Conservation (phyloP, 2,329 filamentous ascomycete species). For the Aspergillus luchuensis region DNA sequence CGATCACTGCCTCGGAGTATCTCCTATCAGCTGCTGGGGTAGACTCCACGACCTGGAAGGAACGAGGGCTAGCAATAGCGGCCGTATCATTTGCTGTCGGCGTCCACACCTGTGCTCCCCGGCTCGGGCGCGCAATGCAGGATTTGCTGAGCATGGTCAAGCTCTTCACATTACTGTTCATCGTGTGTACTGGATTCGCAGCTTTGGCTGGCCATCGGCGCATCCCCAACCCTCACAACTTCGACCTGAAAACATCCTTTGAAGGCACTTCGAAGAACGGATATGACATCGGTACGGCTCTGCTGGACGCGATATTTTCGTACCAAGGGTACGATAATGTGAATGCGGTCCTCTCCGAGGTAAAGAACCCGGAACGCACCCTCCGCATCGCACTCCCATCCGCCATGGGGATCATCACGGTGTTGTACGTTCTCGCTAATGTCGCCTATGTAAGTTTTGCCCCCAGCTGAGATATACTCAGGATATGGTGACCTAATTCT, state of each 20-base stretch:
- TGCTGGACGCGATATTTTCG: slow-evolving; percentile 41
- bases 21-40: slow-evolving; percentile 28
- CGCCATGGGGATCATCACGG: slow-evolving; percentile 52
- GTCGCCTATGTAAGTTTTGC: slow-evolving; percentile 48
- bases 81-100: slow-evolving; percentile 39
- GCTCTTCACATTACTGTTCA: slow-evolving; percentile 47
- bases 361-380: slow-evolving; percentile 57
- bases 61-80: slow-evolving; percentile 31
- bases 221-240: slow-evolving; percentile 45
- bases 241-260: slow-evolving; percentile 32
- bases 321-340: slow-evolving; percentile 48
- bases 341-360: slow-evolving; percentile 50
- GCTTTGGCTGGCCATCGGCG: slow-evolving; percentile 39
- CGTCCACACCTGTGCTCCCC: slow-evolving; percentile 45
- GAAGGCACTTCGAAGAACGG: slow-evolving; percentile 23
- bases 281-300: slow-evolving; percentile 27
- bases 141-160: slow-evolving; percentile 51
- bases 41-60: slow-evolving; percentile 27
- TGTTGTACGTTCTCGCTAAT: slow-evolving; percentile 58
- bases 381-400: slow-evolving; percentile 56
- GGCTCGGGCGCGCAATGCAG: slow-evolving; percentile 46
- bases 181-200: slow-evolving; percentile 48
- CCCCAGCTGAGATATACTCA: neutral
- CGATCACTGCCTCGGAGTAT: slow-evolving; percentile 28
- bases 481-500: neutral